Evolutionary conservation across 1,284 basidiomycete genomes (phyloP), one percentile per base, ranked within the genome.

Genomic region (Uromyces viciae-fabae): DNA sequence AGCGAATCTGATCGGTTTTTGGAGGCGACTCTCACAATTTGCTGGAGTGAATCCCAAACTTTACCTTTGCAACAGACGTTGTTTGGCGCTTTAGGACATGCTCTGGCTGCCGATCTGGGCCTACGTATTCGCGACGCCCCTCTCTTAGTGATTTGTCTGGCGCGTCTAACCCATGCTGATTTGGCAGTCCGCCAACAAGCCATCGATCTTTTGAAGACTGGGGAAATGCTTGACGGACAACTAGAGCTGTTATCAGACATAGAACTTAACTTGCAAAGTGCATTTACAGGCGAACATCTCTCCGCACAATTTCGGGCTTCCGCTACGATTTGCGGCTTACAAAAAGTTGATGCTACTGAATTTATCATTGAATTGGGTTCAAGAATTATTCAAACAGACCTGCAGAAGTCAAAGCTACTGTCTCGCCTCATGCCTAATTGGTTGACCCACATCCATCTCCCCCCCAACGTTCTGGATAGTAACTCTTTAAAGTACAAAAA

Each of bases 211-310:
- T 56, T 81, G 22, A 81, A 66, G 49, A 28, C 58, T 11, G 31
- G 71, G n/a, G 56, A 56, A 64, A 60, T 81, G 36, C 54, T 40
- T 9, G 43, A 73, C 17, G 43, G 46, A 33, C 56, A 56, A 33
- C 25, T 25, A 22, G 46, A 64, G n/a, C 71, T 69, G 17, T 42
- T 81, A 62, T 60, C 69, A 22, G 78, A 74, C 17, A 62, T 81
- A 22, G 78, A 81, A 73, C 56, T 66, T 22, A 54, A 62, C 31
- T 49, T 81, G 36, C 49, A 43, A 17, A 81, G 78, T 33, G 46
- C 78, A n/a, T 81, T 81, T 52, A 15, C 71, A n/a, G 78, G 78
- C n/a, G 71, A 73, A 17, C 78, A 81, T 72, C 28, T 81, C 9
- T 54, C 43, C 46, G 69, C 78, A 22, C 78, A 81, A 38, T 43